phyloP scores from a whole-genome alignment of 768 basidiomycete genomes.

The Serendipita sp. region DNA sequence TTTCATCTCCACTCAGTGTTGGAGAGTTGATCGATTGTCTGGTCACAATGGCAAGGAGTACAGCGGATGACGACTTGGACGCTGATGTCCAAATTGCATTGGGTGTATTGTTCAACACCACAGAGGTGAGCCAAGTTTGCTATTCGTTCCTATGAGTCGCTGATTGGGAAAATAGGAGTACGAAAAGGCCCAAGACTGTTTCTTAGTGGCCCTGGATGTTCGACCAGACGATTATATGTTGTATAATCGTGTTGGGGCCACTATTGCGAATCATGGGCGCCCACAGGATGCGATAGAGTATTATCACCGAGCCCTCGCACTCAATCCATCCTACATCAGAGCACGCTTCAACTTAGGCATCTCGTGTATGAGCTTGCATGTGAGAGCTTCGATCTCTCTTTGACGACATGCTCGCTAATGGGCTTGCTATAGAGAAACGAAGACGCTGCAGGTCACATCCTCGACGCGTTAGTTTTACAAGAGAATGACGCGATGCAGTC shows the following conservation, averaged over 20 bases:
- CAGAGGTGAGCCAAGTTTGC: slow-evolving; percentile 40
- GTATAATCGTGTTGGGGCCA: slow-evolving; percentile 88
- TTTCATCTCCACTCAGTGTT: slow-evolving; percentile 8
- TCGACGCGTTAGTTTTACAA: slow-evolving; percentile 81
- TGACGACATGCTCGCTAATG: slow-evolving; percentile 12
- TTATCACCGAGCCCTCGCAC: slow-evolving; percentile 69
- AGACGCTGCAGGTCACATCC: slow-evolving; percentile 71
- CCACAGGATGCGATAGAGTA: slow-evolving; percentile 72
- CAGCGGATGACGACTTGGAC: slow-evolving; percentile 49
- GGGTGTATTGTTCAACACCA: slow-evolving; percentile 81
- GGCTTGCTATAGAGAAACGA: slow-evolving; percentile 46
- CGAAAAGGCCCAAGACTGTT: slow-evolving; percentile 85
- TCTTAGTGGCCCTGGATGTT: slow-evolving; percentile 70
- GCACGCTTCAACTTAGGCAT: slow-evolving; percentile 91
- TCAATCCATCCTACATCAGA: slow-evolving; percentile 81
- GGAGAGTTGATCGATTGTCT: slow-evolving; percentile 52
- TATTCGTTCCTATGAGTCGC: background rate
- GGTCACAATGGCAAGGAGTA: slow-evolving; percentile 60
- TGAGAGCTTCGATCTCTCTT: slow-evolving; percentile 18
- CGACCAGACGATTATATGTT: slow-evolving; percentile 84
- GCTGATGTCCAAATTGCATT: slow-evolving; percentile 92
- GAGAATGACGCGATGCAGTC: slow-evolving; percentile 56
- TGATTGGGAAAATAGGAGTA: slow-evolving; percentile 48
- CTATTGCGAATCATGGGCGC: slow-evolving; percentile 75
- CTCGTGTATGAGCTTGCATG: slow-evolving; percentile 73